These are phyloP conservation scores for Saussurea involucrata DNA, from an alignment of 129 eudicot genomes.

Conservation along the genomic window DNA sequence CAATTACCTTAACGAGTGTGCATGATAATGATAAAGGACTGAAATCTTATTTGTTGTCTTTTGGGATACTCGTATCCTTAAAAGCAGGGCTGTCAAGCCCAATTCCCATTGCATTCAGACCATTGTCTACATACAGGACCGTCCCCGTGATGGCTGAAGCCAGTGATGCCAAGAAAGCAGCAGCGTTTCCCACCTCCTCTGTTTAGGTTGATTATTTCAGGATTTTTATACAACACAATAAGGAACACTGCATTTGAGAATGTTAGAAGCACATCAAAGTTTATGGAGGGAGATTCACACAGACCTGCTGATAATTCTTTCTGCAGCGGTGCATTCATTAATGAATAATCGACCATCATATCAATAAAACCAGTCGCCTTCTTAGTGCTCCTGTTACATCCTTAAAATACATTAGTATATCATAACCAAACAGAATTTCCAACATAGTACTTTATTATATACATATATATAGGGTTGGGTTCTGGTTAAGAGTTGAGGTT, in stretches of 20 bases:
- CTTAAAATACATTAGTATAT: not conserved
- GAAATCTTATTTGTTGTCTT: conserved; percentile 2
- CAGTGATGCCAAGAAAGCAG: conserved; percentile 30
- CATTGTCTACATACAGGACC: conserved; percentile 62
- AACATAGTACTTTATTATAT: no score
- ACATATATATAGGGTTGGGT: no score
- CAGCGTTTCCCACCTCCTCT: conserved; percentile 17
- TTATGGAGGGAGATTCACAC: not conserved
- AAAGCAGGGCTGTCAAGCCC: conserved; percentile 64
- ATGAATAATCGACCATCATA: conserved; percentile 59
- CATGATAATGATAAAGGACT: no score
- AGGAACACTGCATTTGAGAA: not conserved
- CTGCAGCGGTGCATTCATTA: conserved; percentile 56
- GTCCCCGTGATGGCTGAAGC: conserved; percentile 71
- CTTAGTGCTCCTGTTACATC: conserved; percentile 68
- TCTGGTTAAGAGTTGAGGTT: no score
- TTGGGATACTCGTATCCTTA: conserved; percentile 48
- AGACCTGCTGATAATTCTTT: conserved; percentile 44
- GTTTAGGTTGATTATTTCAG: no score
- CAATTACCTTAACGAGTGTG: no score
- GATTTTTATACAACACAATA: not conserved
- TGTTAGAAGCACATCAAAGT: no score
- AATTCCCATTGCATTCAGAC: conserved; percentile 66
- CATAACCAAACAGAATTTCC: not conserved
- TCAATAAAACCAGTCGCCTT: conserved; percentile 67